Evolutionary conservation across 1,284 basidiomycete genomes (phyloP).

Genomic region (Ceratorhiza oryzae-sativae): DNA sequence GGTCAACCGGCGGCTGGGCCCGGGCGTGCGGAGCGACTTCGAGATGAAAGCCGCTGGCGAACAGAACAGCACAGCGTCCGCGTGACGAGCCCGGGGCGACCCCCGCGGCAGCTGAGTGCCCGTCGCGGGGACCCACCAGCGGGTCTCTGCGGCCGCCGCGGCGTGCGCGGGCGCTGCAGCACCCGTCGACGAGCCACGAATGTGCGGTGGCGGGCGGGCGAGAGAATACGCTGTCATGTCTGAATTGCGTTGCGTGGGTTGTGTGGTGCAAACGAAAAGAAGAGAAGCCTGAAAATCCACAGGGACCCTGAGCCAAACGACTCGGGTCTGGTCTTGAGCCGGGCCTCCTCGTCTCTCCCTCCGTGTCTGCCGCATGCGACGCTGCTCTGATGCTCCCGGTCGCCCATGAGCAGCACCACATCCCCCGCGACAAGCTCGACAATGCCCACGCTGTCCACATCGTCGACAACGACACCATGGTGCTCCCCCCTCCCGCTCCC

Average conservation of each 20-base stretch:
- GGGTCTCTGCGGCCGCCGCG: background rate
- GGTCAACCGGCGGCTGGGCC: constrained; percentile 19
- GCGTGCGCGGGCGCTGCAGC: background rate
- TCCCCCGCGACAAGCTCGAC: constrained; percentile 2
- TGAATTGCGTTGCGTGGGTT: constrained; percentile 3
- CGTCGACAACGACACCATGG: constrained; percentile 36
- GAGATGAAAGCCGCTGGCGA: background rate
- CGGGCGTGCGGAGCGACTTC: constrained; percentile 2
- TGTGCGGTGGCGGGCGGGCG: background rate
- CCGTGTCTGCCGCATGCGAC: background rate
- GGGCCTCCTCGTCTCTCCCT: background rate
- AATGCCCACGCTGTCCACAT: constrained; percentile 10
- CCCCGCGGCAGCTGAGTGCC: background rate
- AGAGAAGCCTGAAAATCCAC: constrained; percentile 15
- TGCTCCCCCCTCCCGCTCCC: constrained; percentile 20
- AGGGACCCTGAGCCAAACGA: constrained; percentile 17
- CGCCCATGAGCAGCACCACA: constrained; percentile 31
- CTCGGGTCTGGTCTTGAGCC: background rate
- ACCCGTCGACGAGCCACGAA: background rate
- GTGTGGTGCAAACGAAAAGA: constrained; percentile 22
- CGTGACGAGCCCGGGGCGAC: background rate
- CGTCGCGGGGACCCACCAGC: constrained; percentile 15
- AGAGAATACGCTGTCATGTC: background rate
- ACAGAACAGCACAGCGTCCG: background rate
- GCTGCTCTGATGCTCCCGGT: constrained; percentile 27